These are phyloP conservation scores for Ambrosia hybrid DNA, from an alignment of 140 eudicot species.

Conservation along the genomic window DNA sequence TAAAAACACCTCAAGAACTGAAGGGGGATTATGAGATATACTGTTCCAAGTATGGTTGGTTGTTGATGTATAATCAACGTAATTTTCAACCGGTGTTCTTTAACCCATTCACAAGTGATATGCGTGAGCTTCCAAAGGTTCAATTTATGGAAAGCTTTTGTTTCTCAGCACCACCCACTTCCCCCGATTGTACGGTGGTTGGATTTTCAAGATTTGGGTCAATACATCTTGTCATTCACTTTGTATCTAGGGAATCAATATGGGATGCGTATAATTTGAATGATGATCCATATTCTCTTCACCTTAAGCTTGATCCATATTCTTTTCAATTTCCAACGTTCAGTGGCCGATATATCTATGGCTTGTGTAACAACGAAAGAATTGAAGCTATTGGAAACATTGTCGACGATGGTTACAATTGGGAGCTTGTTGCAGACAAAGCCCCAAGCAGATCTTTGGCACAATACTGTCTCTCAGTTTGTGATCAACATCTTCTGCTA, in stretches of 20 bases:
- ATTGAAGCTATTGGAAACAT: neutral
- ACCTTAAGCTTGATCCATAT: neutral
- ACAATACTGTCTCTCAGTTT: neutral
- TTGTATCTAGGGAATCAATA: neutral
- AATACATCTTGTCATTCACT: neutral
- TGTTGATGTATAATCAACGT: neutral
- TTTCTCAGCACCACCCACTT: neutral
- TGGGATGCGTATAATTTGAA: neutral
- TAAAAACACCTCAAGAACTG: neutral
- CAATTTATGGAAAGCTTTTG: neutral
- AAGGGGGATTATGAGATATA: neutral
- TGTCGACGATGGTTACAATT: neutral
- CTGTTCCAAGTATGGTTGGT: neutral
- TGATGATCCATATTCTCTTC: neutral
- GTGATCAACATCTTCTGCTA: neutral
- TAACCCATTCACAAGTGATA: neutral
- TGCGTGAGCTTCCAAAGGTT: neutral
- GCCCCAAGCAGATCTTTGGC: neutral
- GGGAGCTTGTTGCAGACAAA: neutral
- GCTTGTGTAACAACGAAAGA: no score
- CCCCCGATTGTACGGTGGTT: neutral
- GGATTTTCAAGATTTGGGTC: neutral
- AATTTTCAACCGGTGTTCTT: neutral
- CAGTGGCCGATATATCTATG: neutral
- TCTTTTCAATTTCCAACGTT: neutral